phyloP scores from a whole-genome alignment of 768 basidiomycete species.

The Suillus clintonianus region DNA sequence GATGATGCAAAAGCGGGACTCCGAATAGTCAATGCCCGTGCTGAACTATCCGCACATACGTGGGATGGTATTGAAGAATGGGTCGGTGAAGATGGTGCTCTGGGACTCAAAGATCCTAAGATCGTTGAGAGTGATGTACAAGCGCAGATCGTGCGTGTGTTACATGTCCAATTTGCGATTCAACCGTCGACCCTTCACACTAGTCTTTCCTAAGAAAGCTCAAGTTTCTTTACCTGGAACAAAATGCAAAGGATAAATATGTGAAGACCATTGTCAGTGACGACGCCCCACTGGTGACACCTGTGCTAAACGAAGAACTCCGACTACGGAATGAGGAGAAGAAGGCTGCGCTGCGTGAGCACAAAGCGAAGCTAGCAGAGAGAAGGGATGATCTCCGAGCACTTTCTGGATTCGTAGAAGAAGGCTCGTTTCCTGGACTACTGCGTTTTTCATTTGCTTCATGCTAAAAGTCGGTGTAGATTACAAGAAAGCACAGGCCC shows the following conservation, averaged over 20 bases:
- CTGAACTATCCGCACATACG: slow-evolving; percentile 24
- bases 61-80: slow-evolving; percentile 32
- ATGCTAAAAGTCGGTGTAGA: slow-evolving; percentile 41
- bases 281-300: slow-evolving; percentile 78
- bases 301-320: slow-evolving; percentile 75
- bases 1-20: slow-evolving; percentile 21
- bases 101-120: slow-evolving; percentile 48
- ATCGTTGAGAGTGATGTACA: slow-evolving; percentile 60
- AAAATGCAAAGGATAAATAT: slow-evolving; percentile 89
- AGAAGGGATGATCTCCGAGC: slow-evolving; percentile 62
- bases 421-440: slow-evolving; percentile 44
- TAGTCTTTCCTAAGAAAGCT: slow-evolving; percentile 77
- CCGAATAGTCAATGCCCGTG: slow-evolving; percentile 22
- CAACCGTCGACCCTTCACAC: slow-evolving; percentile 2
- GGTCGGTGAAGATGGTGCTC: slow-evolving; percentile 21
- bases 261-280: slow-evolving; percentile 85
- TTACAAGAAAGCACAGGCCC: slow-evolving; percentile 54
- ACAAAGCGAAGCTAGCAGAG: slow-evolving; percentile 63
- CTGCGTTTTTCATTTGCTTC: not conserved
- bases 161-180: not conserved
- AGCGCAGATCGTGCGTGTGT: slow-evolving; percentile 55
- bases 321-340: slow-evolving; percentile 62
- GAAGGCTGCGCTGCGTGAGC: slow-evolving; percentile 65
- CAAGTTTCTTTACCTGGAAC: slow-evolving; percentile 88
- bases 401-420: slow-evolving; percentile 68